Evolutionary conservation across 768 basidiomycete species (phyloP).

Genomic region (Sutorius australiensis): DNA sequence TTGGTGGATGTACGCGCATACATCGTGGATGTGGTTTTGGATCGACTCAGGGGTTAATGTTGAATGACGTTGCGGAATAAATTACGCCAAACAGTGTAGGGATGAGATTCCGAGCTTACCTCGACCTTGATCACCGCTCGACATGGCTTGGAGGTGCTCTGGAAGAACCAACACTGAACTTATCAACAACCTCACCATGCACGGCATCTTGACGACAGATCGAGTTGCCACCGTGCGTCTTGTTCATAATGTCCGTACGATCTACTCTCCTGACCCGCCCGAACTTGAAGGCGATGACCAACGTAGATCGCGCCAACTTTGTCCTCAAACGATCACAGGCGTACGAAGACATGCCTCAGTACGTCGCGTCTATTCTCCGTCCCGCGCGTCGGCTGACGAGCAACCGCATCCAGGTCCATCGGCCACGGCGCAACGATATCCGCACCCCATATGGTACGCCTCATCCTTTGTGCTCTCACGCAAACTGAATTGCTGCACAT

Average conservation of each 20-base stretch:
- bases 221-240: conserved; percentile 50
- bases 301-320: conserved; percentile 69
- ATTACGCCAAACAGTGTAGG: conserved; percentile 8
- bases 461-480: not conserved
- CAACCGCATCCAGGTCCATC: conserved; percentile 48
- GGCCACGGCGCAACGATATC: conserved; percentile 90
- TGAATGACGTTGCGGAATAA: conserved; percentile 3
- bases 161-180: conserved; percentile 72
- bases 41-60: too few relatives aligned
- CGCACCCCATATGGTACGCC: conserved; percentile 88
- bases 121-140: not conserved
- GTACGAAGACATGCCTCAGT: conserved; percentile 81
- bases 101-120: not conserved
- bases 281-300: conserved; percentile 60
- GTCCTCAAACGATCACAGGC: conserved; percentile 49
- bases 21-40: conserved; percentile 10
- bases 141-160: conserved; percentile 81
- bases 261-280: not conserved
- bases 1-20: conserved; percentile 30
- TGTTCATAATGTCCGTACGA: not conserved
- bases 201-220: conserved; percentile 55
- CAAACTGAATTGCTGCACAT: not conserved
- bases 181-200: conserved; percentile 56
- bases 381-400: not conserved
- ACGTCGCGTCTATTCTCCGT: conserved; percentile 28